Evolutionary conservation across 2,329 filamentous ascomycete genomes (phyloP).

Genomic region (Trichophyton mentagrophytes): DNA sequence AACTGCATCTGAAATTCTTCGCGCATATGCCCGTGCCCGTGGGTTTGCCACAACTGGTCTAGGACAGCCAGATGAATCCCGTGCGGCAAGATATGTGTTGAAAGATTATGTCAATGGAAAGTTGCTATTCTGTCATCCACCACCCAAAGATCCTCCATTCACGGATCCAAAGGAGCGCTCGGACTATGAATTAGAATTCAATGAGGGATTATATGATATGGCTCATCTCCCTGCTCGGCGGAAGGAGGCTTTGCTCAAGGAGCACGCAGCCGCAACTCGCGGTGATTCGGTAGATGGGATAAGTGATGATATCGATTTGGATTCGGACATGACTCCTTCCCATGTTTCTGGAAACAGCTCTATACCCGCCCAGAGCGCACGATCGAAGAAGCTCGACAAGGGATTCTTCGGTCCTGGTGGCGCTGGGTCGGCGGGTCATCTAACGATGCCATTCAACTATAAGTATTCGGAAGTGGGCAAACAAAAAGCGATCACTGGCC

Average conservation of each 20-base stretch:
- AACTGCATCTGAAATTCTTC: conserved; percentile 71
- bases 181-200: conserved; percentile 50
- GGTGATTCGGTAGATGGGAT: conserved; percentile 23
- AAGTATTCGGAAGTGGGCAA: conserved; percentile 83
- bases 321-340: conserved; percentile 18
- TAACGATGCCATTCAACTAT: conserved; percentile 74
- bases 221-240: conserved; percentile 71
- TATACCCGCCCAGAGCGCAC: conserved; percentile 46
- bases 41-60: conserved; percentile 83
- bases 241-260: conserved; percentile 37
- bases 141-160: conserved; percentile 50
- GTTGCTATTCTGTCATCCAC: conserved; percentile 80
- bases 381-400: conserved; percentile 68
- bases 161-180: background rate
- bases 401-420: conserved; percentile 64
- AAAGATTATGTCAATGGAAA: conserved; percentile 98
- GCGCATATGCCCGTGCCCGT: conserved; percentile 74
- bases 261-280: conserved; percentile 3
- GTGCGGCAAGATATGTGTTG: conserved; percentile 75
- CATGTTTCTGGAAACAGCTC: conserved; percentile 7
- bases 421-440: conserved; percentile 46
- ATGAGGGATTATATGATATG: conserved; percentile 75
- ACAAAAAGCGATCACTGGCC: conserved; percentile 61
- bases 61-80: conserved; percentile 84
- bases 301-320: conserved; percentile 24